These are phyloP conservation scores for Lepidium didymum DNA, from an alignment of 345 rosid species.

Conservation along the genomic window DNA sequence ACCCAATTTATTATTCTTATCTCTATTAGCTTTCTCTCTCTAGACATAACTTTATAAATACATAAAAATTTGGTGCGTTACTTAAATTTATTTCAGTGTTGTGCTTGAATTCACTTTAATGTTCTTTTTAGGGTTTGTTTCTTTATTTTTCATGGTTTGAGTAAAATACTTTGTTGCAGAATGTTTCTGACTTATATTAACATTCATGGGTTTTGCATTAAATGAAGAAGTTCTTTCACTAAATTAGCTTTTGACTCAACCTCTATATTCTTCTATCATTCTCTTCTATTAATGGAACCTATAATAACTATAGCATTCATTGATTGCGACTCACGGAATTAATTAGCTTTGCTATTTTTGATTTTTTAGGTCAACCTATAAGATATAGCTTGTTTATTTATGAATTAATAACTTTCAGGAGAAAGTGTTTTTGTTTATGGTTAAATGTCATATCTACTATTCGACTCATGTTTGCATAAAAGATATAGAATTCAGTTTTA, in stretches of 20 bases:
- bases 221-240: slow-evolving; percentile 39
- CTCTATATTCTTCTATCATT: slow-evolving; percentile 26
- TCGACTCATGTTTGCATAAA: no score
- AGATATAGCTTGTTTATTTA: neutral
- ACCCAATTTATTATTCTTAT: neutral
- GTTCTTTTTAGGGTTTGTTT: slow-evolving; percentile 25
- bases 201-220: slow-evolving; percentile 41
- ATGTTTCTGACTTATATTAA: slow-evolving; percentile 19
- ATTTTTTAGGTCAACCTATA: neutral
- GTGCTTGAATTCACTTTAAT: slow-evolving; percentile 14
- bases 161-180: slow-evolving; percentile 17
- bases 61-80: slow-evolving; percentile 7
- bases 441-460: no score
- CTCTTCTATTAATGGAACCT: slow-evolving; percentile 11
- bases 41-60: neutral
- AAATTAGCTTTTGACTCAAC: slow-evolving; percentile 28
- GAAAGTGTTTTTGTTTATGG: no score
- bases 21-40: slow-evolving; percentile 16
- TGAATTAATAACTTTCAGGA: neutral
- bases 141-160: slow-evolving; percentile 26
- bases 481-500: no score
- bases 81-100: slow-evolving; percentile 12
- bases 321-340: slow-evolving; percentile 2
- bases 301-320: slow-evolving; percentile 7
- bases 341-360: no score